Evolutionary conservation across 768 basidiomycete species (phyloP).

Genomic region (Lactifluus hygrophoroides): DNA sequence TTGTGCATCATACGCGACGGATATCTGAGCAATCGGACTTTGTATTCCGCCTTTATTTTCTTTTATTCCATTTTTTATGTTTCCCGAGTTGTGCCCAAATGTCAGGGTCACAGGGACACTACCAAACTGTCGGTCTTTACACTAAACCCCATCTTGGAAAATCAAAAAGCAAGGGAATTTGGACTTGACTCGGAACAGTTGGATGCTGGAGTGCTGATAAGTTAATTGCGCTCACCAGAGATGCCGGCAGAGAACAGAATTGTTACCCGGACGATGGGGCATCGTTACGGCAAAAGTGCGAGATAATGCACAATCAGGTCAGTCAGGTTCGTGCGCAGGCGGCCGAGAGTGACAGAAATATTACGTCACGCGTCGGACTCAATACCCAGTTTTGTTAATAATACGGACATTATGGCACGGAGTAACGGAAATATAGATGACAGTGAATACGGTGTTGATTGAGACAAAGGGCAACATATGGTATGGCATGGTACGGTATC

Average conservation of each 20-base stretch:
- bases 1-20: neutral
- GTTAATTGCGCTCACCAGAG: neutral
- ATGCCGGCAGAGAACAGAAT: constrained; percentile 4
- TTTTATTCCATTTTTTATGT: neutral
- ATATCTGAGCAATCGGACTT: neutral
- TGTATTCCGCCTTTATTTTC: too few relatives aligned
- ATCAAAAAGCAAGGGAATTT: neutral
- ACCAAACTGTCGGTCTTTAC: neutral
- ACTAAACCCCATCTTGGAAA: neutral
- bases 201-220: neutral
- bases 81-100: neutral
- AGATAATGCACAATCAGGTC: neutral
- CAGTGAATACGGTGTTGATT: constrained; percentile 1
- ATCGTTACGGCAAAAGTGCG: constrained; percentile 8
- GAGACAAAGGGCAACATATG: neutral
- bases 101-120: neutral
- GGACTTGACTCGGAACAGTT: neutral
- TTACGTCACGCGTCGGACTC: constrained; percentile 1
- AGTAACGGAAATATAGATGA: constrained; percentile 4
- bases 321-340: neutral
- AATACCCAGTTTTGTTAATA: neutral
- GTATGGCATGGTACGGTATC: neutral
- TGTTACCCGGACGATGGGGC: neutral
- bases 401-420: constrained; percentile 4
- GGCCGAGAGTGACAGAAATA: constrained; percentile 3